Percentiles rank a stretch among this genome's conserved stretches.
phyloP scores from a whole-genome alignment of 352 stramenopile species.

The Phytophthora tubulina region DNA sequence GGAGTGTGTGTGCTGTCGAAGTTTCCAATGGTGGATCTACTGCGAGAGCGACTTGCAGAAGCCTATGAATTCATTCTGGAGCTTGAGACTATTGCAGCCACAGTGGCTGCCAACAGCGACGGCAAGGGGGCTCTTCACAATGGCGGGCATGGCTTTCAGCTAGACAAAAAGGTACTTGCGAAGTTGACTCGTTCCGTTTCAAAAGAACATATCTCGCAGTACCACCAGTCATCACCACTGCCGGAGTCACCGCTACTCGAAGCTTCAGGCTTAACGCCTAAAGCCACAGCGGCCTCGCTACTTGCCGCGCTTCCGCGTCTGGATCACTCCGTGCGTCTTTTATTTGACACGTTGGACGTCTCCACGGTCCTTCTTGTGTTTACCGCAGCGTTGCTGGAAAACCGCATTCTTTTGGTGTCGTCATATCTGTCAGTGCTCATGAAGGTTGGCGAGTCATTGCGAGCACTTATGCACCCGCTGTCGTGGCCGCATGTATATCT shows the following conservation, averaged over 20 bases:
- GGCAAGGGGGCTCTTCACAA: slow-evolving; percentile 20
- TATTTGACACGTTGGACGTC: slow-evolving; percentile 87
- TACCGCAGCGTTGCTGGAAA: slow-evolving; percentile 81
- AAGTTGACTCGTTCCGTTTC: slow-evolving; percentile 79
- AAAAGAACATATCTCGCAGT: slow-evolving; percentile 69
- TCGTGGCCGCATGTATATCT: slow-evolving; percentile 91
- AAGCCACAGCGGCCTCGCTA: slow-evolving; percentile 46
- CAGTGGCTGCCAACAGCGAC: slow-evolving; percentile 37
- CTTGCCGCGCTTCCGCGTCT: slow-evolving; percentile 66
- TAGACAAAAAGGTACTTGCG: slow-evolving; percentile 83
- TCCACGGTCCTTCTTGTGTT: slow-evolving; percentile 82
- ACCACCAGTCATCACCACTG: slow-evolving; percentile 49
- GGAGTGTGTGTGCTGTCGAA: slow-evolving; percentile 87
- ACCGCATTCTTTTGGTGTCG: slow-evolving; percentile 84
- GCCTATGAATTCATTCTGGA: slow-evolving; percentile 87
- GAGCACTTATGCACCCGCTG: slow-evolving; percentile 87
- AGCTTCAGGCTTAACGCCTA: slow-evolving; percentile 38
- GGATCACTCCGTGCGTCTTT: slow-evolving; percentile 77
- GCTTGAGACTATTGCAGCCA: slow-evolving; percentile 61
- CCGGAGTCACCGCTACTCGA: slow-evolving; percentile 50
- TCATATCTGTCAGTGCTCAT: slow-evolving; percentile 85
- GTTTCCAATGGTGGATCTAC: slow-evolving; percentile 80
- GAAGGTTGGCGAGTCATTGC: slow-evolving; percentile 81
- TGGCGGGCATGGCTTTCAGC: slow-evolving; percentile 55
- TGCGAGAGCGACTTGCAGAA: slow-evolving; percentile 84